These are phyloP conservation scores for Colletotrichum lindemuthianum DNA, from an alignment of 2,329 filamentous ascomycete genomes.

Conservation along the genomic window DNA sequence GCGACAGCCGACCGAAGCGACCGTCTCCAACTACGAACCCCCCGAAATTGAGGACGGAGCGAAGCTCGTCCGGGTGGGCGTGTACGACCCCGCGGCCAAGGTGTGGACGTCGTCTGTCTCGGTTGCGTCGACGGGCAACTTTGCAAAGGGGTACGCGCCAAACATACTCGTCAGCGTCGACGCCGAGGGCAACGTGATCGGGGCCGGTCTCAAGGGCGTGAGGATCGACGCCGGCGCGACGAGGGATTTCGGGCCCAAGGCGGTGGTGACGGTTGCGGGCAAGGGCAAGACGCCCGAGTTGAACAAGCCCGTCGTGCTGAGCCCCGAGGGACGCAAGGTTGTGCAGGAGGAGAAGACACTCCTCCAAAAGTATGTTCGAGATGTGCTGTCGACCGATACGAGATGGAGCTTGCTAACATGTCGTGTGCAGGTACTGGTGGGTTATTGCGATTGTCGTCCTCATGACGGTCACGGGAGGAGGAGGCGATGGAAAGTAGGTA, in stretches of 20 bases:
- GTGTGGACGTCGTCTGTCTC: constrained; percentile 66
- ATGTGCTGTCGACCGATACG: no score
- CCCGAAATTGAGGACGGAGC: constrained; percentile 59
- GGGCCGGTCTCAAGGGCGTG: constrained; percentile 65
- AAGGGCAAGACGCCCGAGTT: constrained; percentile 66
- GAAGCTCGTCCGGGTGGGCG: constrained; percentile 65
- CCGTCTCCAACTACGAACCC: constrained; percentile 64
- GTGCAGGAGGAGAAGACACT: constrained; percentile 71
- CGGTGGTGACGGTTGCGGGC: constrained; percentile 57
- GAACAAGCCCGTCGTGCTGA: constrained; percentile 72
- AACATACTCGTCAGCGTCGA: constrained; percentile 65
- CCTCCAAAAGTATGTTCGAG: constrained; percentile 69
- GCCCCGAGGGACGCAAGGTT: constrained; percentile 67
- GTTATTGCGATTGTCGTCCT: constrained; percentile 64
- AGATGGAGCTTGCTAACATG: constrained; percentile 45
- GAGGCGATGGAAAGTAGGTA: constrained; percentile 59
- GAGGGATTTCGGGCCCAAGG: constrained; percentile 72
- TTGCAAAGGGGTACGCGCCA: constrained; percentile 69
- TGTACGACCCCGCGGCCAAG: constrained; percentile 59
- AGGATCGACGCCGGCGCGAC: constrained; percentile 71
- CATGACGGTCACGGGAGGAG: constrained; percentile 63
- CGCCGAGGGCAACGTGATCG: constrained; percentile 54
- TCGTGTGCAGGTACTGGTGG: constrained; percentile 71
- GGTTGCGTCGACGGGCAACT: constrained; percentile 65
- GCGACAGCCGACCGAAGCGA: constrained; percentile 53